Percentiles rank a stretch among this genome's conserved stretches.
Evolutionary conservation across 2,329 filamentous ascomycete genomes (phyloP).

Genomic region (Microdochium paspali): DNA sequence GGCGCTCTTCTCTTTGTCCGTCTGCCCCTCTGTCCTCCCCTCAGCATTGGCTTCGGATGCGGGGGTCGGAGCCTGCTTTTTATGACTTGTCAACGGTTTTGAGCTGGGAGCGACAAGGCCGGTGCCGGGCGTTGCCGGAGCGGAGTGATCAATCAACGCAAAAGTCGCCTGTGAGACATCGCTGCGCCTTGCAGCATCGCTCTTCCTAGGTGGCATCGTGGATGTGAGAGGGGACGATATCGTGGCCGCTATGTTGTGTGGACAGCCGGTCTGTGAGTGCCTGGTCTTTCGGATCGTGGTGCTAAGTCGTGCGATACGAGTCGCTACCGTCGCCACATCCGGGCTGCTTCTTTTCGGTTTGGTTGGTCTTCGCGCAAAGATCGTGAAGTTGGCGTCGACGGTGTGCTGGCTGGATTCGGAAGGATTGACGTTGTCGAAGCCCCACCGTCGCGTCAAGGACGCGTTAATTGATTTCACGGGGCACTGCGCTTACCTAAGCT

Average conservation of each 20-base stretch:
- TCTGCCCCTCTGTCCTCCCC: neutral
- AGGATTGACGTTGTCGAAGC: neutral
- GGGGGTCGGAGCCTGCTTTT: slow-evolving; percentile 6
- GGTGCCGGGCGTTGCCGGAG: slow-evolving; percentile 6
- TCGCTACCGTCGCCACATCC: too few species aligned
- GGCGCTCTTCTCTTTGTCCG: slow-evolving; percentile 21
- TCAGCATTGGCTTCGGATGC: slow-evolving; percentile 5
- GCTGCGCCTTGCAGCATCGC: slow-evolving; percentile 33
- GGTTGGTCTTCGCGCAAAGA: neutral
- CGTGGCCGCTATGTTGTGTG: too few species aligned
- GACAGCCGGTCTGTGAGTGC: too few species aligned
- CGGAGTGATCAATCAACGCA: slow-evolving; percentile 26
- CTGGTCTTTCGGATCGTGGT: too few species aligned
- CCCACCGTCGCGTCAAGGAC: neutral
- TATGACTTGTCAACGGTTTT: neutral
- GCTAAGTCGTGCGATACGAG: too few species aligned
- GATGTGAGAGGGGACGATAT: neutral
- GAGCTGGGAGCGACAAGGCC: neutral
- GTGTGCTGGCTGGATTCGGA: neutral
- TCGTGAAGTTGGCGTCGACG: neutral
- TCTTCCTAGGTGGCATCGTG: slow-evolving; percentile 48
- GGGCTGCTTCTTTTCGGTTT: too few species aligned
- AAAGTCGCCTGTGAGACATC: slow-evolving; percentile 36
- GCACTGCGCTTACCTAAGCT: neutral
- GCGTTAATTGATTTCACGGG: neutral